Evolutionary conservation across 108 stramenopile species (phyloP), one percentile per base, ranked within the genome.

Genomic region (Conticribra weissflogii): DNA sequence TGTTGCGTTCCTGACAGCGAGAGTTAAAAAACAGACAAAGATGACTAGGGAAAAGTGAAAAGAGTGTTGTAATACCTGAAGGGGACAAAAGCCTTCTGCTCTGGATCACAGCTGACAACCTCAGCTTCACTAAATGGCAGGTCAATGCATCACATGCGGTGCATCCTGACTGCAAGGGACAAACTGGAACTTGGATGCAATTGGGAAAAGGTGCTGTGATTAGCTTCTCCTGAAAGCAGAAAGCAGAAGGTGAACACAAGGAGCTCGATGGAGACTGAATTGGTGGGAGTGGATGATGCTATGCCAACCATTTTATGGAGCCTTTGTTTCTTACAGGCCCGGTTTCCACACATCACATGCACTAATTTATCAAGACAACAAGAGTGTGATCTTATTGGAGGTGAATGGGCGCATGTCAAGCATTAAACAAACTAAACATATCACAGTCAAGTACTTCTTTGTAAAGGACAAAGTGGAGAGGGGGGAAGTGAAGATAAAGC

Each of bases 101-200:
- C 7, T 48, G 31, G 1, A 60, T 77, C 2, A 22, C 8, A 3
- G 58, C 32, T 2, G 58, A 70, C 5, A 46, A 58, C 12, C 54
- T 67, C 21, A 16, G 16, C 28, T 2, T n/a, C 7, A 45, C 78
- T 15, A 54, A 66, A 34, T 65, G 62, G 66, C 63, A 63, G 71
- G 63, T 80, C 4, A 71, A 79, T 63, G 67, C 71, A 2, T 60
- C 78, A 1, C 54, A 66, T 33, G 64, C 29, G 1, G 63, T 82
- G 5, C 85, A 86, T 46, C 21, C 33, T 2, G 85, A 86, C 63
- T 71, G 74, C 48, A 32, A 52, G 28, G 79, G 85, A 29, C 85
- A 86, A 49, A 74, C 83, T 1, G 87, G 87, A 23, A 77, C 49
- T 21, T 47, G 21, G 28, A 66, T 85, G 71, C 62, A 79, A 5